These are phyloP conservation scores for Sporothrix brunneoviolacea DNA, from an alignment of 2,329 filamentous ascomycete species.

Conservation along the genomic window DNA sequence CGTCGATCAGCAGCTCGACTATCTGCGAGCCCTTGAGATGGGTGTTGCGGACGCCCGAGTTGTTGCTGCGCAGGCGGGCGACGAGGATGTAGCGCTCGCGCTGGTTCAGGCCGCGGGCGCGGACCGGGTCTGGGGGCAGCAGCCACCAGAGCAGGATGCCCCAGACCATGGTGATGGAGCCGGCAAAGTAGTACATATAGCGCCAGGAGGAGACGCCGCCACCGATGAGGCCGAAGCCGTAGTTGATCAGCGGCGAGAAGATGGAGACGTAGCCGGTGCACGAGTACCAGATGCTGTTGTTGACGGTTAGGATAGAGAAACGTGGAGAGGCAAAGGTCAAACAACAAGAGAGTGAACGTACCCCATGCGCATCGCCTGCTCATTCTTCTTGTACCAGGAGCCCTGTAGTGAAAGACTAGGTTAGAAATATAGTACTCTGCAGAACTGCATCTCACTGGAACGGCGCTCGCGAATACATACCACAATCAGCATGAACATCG, in stretches of 20 bases:
- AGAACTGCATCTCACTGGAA: too few relatives aligned
- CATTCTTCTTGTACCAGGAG: slow-evolving; percentile 34
- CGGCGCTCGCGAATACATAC: too few relatives aligned
- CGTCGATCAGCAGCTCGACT: slow-evolving; percentile 27
- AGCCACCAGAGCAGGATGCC: slow-evolving; percentile 16
- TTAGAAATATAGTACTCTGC: too few relatives aligned
- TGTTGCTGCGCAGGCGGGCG: slow-evolving; percentile 25
- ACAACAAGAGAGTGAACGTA: background rate
- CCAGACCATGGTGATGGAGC: slow-evolving; percentile 33
- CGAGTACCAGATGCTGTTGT: slow-evolving; percentile 29
- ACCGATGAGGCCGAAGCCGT: slow-evolving; percentile 36
- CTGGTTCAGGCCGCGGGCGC: slow-evolving; percentile 18
- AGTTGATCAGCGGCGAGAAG: slow-evolving; percentile 38
- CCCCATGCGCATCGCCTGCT: slow-evolving; percentile 22
- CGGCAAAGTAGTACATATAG: slow-evolving; percentile 34
- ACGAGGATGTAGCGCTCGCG: slow-evolving; percentile 24
- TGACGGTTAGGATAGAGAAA: too few relatives aligned
- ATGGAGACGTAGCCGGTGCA: slow-evolving; percentile 37
- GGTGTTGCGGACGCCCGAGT: slow-evolving; percentile 35
- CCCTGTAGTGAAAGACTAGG: too few relatives aligned
- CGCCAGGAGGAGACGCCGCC: slow-evolving; percentile 31
- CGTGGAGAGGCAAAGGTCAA: slow-evolving; percentile 6
- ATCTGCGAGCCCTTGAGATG: slow-evolving; percentile 39
- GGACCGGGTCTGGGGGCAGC: slow-evolving; percentile 8
- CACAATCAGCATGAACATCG: slow-evolving; percentile 39